Percentiles rank a stretch among this genome's conserved stretches.
Evolutionary conservation across 148 eudicot species (phyloP).

Genomic region (Camellia japonica): DNA sequence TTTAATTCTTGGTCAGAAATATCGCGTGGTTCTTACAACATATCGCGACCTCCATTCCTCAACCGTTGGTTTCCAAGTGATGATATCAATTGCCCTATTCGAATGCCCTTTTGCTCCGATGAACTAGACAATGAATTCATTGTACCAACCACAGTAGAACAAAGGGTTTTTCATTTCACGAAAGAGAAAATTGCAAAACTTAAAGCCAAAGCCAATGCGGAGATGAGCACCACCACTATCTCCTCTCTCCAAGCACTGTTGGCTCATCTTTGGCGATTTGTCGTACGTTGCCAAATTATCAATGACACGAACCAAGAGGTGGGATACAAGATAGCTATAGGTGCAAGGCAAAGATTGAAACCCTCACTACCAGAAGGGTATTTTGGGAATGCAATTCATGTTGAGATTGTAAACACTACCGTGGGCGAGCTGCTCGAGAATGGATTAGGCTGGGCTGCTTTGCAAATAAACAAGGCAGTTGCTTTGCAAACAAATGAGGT

Average conservation of each 20-base stretch:
- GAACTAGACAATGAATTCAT: neutral
- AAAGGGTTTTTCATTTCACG: conserved; percentile 30
- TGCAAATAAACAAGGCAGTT: conserved; percentile 11
- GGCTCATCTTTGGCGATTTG: conserved; percentile 36
- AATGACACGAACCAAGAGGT: neutral
- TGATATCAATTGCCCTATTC: conserved; percentile 2
- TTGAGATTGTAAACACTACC: neutral
- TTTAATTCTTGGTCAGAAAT: conserved; percentile 38
- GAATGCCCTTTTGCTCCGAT: neutral
- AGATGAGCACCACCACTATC: conserved; percentile 15
- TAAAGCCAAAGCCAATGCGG: conserved; percentile 33
- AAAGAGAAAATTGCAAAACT: conserved; percentile 21
- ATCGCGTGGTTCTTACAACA: conserved; percentile 1
- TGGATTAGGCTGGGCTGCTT: conserved; percentile 8
- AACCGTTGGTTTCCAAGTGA: conserved; percentile 21
- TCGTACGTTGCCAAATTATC: neutral
- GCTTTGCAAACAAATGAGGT: conserved; percentile 15
- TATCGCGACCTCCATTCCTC: conserved; percentile 16
- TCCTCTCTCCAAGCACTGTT: conserved; percentile 36
- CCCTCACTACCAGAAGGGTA: conserved; percentile 6
- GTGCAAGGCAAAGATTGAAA: conserved; percentile 18
- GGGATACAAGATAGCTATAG: neutral
- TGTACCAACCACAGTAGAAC: neutral
- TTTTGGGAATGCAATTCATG: conserved; percentile 12
- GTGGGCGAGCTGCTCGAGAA: neutral